Evolutionary conservation across 371 early-diverging fungal genomes (phyloP), one percentile per base, ranked within the genome.

Genomic region (Syncephalastrum sp.): DNA sequence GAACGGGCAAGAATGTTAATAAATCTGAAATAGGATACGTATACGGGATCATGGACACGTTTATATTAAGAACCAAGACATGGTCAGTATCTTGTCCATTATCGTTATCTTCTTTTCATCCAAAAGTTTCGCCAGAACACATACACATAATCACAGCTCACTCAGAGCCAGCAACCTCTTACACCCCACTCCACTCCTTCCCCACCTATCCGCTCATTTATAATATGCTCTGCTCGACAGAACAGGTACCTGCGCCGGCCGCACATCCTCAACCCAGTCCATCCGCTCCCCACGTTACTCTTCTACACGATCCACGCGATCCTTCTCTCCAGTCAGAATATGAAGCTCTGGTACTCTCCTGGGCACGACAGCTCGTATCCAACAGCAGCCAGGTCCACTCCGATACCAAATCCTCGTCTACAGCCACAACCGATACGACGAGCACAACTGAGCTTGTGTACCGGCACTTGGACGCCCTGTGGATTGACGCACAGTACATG

Each of bases 401-500:
- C 38, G 10, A 33, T 6, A 33, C 7, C 38, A 10, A 33, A 33
- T 12, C 38, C 5, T 33, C 38, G 12, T 33, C 38, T 33, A 33
- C 38, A 5, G 8, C 38, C 10, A 12, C 10, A 33, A 33, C 10
- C 10, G 38, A 46, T 13, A 27, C 43, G 17, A 42, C 43, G 23
- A 16, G 19, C 43, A 46, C 57, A 21, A 61, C 60, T 62, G 52
- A 62, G 21, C 25, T 71, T 4, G 67, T 75, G 48, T 68, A 70
- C 45, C 65, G 68, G 10, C 67, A 67, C 48, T 60, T 75, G n/a
- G 75, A 75, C 29, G 70, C 67, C 27, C 68, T 69, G 33, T 75
- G 72, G 75, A 15, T 67, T 15, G 75, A 75, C 33, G 66, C 75
- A 5, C 72, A 75, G 29, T 70, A 66, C 29, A 70, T 75, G 67